phyloP scores from a whole-genome alignment of 192 early-diverging fungal genomes.

The Bifiguratus adelaidae region DNA sequence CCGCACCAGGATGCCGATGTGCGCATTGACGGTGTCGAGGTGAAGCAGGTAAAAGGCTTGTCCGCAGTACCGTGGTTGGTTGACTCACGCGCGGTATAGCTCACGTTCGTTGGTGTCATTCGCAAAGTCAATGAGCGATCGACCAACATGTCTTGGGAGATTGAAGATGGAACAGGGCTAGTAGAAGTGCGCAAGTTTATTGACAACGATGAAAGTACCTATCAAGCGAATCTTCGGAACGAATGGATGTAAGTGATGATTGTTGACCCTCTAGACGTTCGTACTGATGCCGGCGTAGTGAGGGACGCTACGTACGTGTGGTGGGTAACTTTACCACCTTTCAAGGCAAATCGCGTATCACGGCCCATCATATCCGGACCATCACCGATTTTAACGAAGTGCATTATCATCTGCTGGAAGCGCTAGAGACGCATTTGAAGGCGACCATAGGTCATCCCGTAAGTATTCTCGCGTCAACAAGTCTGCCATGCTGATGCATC shows the following conservation, averaged over 20 bases:
- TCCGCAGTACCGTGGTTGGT: background rate
- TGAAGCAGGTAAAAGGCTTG: constrained; percentile 40
- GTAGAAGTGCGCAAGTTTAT: constrained; percentile 63
- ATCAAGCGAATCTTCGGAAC: background rate
- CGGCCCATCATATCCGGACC: constrained; percentile 43
- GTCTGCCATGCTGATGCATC: background rate
- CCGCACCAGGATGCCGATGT: constrained; percentile 46
- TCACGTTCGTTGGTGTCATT: constrained; percentile 64
- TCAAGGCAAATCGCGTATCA: constrained; percentile 39
- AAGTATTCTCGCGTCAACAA: background rate
- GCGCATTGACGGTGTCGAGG: constrained; percentile 54
- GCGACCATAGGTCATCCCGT: constrained; percentile 32
- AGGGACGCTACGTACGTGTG: constrained; percentile 60
- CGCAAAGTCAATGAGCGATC: constrained; percentile 39
- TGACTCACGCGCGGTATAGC: constrained; percentile 14
- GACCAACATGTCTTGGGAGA: constrained; percentile 48
- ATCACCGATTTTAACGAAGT: constrained; percentile 68
- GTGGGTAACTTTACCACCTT: constrained; percentile 58
- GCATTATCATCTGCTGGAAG: constrained; percentile 63
- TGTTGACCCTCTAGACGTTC: too few relatives aligned
- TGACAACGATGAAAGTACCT: constrained; percentile 24
- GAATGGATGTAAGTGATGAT: background rate
- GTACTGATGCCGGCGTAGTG: too few relatives aligned
- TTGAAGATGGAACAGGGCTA: constrained; percentile 75
- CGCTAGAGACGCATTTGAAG: constrained; percentile 49